These are phyloP conservation scores for Nitzschia putrida DNA, from an alignment of 108 stramenopile genomes.

Conservation along the genomic window DNA sequence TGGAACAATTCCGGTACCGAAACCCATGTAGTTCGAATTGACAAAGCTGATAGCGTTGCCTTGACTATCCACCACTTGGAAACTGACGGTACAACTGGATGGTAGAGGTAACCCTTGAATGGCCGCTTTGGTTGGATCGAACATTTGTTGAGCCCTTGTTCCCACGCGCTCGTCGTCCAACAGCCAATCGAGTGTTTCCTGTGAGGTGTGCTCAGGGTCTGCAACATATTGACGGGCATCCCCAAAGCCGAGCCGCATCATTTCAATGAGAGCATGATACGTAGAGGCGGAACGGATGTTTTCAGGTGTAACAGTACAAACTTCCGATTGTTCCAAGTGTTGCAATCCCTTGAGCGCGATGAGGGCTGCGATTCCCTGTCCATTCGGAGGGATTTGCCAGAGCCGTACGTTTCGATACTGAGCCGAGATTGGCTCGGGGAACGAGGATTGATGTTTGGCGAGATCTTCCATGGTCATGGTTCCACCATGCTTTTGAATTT, in stretches of 20 bases:
- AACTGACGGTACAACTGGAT: slow-evolving; percentile 87
- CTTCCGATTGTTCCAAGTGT: slow-evolving; percentile 43
- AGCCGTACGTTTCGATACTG: slow-evolving; percentile 71
- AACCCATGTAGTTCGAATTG: slow-evolving; percentile 94
- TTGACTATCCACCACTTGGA: slow-evolving; percentile 85
- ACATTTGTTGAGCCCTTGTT: slow-evolving; percentile 47
- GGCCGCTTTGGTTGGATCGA: slow-evolving; percentile 60
- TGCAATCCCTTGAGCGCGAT: slow-evolving; percentile 86
- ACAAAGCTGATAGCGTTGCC: slow-evolving; percentile 97
- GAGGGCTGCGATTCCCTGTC: slow-evolving; percentile 92
- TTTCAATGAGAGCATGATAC: slow-evolving; percentile 82
- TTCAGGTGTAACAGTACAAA: slow-evolving; percentile 24
- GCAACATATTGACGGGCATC: slow-evolving; percentile 81
- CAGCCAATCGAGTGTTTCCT: slow-evolving; percentile 41
- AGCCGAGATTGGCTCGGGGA: slow-evolving; percentile 77
- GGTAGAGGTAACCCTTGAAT: slow-evolving; percentile 55
- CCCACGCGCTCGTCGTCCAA: slow-evolving; percentile 63
- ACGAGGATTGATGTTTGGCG: slow-evolving; percentile 62
- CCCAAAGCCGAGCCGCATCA: slow-evolving; percentile 91
- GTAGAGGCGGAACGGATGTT: slow-evolving; percentile 51
- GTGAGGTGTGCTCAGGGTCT: slow-evolving; percentile 56
- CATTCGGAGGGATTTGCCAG: slow-evolving; percentile 94
- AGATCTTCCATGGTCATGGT: slow-evolving; percentile 85
- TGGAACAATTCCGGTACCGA: slow-evolving; percentile 94
- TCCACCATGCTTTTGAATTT: slow-evolving; percentile 79